Evolutionary conservation across 139 green algal species (phyloP), one percentile per base, ranked within the genome.

Genomic region (Klebsormidium nitens): DNA sequence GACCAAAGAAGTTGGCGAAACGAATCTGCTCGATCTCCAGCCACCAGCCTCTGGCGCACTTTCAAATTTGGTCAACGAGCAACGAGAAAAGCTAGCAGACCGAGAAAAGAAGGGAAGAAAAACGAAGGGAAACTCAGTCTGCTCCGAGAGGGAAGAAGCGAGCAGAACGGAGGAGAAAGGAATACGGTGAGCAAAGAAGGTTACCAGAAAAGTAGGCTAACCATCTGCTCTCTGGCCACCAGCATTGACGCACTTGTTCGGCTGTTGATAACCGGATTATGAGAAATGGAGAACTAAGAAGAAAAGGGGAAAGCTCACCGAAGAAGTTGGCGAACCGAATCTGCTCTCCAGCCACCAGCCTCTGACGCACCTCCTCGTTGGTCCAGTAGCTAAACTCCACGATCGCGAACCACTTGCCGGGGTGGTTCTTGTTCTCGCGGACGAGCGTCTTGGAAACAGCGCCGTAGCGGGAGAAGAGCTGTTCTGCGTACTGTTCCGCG

Each of bases 311-410:
- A 55, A 48, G 37, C 64, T 72, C 57, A 72, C 64, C 56, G 6
- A 67, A 72, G 57, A 69, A 72, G 6, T 68, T 36, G 5, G 34
- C 26, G 56, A 72, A 72, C 47, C 64, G 35, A 19, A 72, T 72
- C 64, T 72, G 64, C 6, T 72, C 64, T 72, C 64, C 64, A 17
- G 64, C 64, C 11, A 72, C 64, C 31, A 74, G 56, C 5, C 57
- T 23, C 57, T 42, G 23, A 5, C 66, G 5, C 6, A 36, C 38
- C 31, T 35, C 11, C 28, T 74, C 66, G 11, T 74, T 8, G 5
- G 31, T 74, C 66, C 66, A 74, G 74, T 74, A 74, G 6, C 32
- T 32, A 8, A 74, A 74, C 56, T 74, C 57, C 5, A 74, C 66
- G 32, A 74, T 74, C 32, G 57, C 26, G 32, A 74, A 74, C 28